Evolutionary conservation across 306 rosid genomes (phyloP), one percentile per base, ranked within the genome.

Genomic region (Cicer yamashitae): DNA sequence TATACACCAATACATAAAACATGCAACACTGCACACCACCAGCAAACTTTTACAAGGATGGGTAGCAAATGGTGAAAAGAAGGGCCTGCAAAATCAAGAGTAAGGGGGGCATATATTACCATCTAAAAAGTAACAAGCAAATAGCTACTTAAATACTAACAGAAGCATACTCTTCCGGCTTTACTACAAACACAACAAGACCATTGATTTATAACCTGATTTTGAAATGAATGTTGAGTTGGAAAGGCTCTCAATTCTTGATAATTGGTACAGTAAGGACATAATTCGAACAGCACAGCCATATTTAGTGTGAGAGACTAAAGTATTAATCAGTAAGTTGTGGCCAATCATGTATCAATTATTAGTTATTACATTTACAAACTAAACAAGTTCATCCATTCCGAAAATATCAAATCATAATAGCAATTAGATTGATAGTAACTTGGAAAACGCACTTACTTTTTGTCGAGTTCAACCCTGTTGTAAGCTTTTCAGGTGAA

Each of bases 381-480:
- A 50, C 60, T 20, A 51, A 56, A 77, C 73, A 58, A 73, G 74
- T 62, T 68, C 70, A 80, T 52, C 74, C 74, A 81, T 44, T 72
- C 3, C 71, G 53, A 84, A 73, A 53, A 41, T 7, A 67, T 43
- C 41, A 6, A 5, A 7, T 52, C 5, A 72, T 6, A 14, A 58
- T 25, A 77, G 69, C 61, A 47, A 68, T 17, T 44, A 38, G 3
- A 59, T 41, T 48, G 22, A 20, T 43, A 74, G 53, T 60, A 74
- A 47, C 71, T 34, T 22, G 25, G 7, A 75, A 44, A 59, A 51
- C 37, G 65, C 25, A 81, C 97, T 86, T 86, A 94, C 97, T 81
- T 94, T 94, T 81, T 91, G 97, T 41, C 97, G 94, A 85, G 93
- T 90, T 97, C 96, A 94, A 71, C 91, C 90, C 71, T 61, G 73